phyloP scores from a whole-genome alignment of 495 filamentous ascomycete genomes.

The Parathielavia appendiculata region DNA sequence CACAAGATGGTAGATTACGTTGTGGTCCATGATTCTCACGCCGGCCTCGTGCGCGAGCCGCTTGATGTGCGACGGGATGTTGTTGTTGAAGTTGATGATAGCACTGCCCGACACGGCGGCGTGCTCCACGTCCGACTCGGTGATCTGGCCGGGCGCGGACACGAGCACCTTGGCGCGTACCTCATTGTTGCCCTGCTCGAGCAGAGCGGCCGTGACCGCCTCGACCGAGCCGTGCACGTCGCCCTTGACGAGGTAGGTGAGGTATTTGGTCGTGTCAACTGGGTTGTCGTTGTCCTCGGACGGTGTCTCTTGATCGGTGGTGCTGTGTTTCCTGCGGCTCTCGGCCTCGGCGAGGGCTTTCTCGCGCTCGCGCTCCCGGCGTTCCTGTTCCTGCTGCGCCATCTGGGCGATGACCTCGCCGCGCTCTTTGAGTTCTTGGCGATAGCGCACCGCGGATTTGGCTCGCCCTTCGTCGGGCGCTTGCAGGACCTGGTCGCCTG shows the following conservation, averaged over 20 bases:
- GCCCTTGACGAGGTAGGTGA: constrained; percentile 83
- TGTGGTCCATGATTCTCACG: constrained; percentile 77
- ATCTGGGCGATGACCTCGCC: constrained; percentile 35
- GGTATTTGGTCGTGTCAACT: constrained; percentile 55
- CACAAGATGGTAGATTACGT: constrained; percentile 85
- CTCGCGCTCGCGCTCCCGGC: constrained; percentile 40
- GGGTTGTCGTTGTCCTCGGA: constrained; percentile 39
- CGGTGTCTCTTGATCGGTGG: constrained; percentile 1
- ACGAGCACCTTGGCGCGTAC: constrained; percentile 72
- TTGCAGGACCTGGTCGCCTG: constrained; percentile 84
- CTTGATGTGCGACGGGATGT: constrained; percentile 61
- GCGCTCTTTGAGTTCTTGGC: constrained; percentile 49
- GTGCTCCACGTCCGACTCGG: constrained; percentile 86
- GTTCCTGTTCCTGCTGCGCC: constrained; percentile 30
- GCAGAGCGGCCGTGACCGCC: constrained; percentile 70
- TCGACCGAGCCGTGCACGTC: constrained; percentile 93
- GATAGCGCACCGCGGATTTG: constrained; percentile 72
- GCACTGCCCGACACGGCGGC: constrained; percentile 63
- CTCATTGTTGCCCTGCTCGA: constrained; percentile 74
- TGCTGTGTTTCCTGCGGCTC: background rate
- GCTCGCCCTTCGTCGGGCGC: constrained; percentile 72
- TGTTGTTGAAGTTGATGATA: constrained; percentile 83
- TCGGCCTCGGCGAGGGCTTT: constrained; percentile 23
- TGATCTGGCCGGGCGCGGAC: constrained; percentile 69
- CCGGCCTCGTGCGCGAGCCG: constrained; percentile 61